Evolutionary conservation across 805 yeast species (phyloP).

Genomic region (Wickerhamiella sorbophila): DNA sequence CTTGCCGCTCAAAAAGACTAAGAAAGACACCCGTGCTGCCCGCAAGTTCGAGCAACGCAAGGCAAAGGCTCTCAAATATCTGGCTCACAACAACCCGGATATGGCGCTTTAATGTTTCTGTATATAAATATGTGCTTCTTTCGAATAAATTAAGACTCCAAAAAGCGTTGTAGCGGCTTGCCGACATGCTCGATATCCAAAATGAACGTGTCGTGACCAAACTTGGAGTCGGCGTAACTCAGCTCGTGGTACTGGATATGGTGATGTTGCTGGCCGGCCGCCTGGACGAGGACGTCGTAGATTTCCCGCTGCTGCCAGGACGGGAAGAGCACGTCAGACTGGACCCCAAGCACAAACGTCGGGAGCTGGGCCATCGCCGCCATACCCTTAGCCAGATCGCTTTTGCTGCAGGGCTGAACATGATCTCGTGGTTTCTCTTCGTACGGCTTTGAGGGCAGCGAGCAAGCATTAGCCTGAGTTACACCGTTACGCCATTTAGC

Average conservation of each 20-base stretch:
- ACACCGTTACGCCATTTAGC: not conserved
- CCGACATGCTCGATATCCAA: conserved; percentile 71
- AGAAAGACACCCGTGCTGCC: conserved; percentile 16
- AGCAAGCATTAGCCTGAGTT: conserved; percentile 17
- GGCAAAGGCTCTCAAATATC: conserved; percentile 17
- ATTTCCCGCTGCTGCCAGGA: conserved; percentile 89
- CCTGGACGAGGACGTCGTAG: conserved; percentile 35
- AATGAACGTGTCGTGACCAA: conserved; percentile 85
- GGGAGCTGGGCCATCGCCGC: conserved; percentile 45
- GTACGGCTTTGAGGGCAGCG: conserved; percentile 39
- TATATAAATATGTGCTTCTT: conserved; percentile 6
- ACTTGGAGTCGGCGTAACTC: conserved; percentile 60
- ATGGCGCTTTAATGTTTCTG: conserved; percentile 8
- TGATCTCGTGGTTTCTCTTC: conserved; percentile 34
- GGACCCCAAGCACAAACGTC: conserved; percentile 77
- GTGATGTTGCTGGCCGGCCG: conserved; percentile 20
- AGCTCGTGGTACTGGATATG: conserved; percentile 54
- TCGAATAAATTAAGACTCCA: conserved; percentile 23
- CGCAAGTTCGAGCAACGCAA: conserved; percentile 15
- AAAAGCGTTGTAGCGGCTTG: conserved; percentile 51
- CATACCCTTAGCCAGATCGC: conserved; percentile 57
- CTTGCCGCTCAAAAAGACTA: conserved; percentile 22
- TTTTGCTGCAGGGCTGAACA: conserved; percentile 22
- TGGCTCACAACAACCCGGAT: conserved; percentile 19
- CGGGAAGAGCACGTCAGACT: conserved; percentile 81